These are phyloP conservation scores for Nothopassalora personata DNA, from an alignment of 2,329 filamentous ascomycete species.

Conservation along the genomic window DNA sequence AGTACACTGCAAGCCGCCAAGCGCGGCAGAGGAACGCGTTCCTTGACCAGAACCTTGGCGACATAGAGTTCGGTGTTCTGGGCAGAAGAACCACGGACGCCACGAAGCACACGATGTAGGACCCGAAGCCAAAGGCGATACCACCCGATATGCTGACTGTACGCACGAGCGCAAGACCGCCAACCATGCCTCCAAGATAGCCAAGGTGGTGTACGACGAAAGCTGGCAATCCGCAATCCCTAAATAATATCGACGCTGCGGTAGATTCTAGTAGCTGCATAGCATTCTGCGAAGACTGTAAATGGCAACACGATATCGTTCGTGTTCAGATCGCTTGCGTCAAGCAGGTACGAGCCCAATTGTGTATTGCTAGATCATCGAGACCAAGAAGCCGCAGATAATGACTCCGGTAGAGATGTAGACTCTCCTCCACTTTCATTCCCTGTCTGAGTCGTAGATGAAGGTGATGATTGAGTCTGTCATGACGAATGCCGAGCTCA, in stretches of 20 bases:
- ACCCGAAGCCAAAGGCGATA: constrained; percentile 46
- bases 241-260: constrained; percentile 46
- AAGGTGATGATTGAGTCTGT: constrained; percentile 43
- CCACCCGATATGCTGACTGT: constrained; percentile 22
- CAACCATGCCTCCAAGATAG: constrained; percentile 49
- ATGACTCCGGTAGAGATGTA: constrained; percentile 37
- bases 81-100: constrained; percentile 25
- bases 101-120: constrained; percentile 43
- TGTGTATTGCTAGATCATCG: constrained; percentile 53
- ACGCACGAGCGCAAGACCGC: constrained; percentile 50
- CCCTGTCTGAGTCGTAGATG: constrained; percentile 30
- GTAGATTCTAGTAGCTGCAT: constrained; percentile 50
- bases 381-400: constrained; percentile 49
- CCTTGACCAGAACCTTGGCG: constrained; percentile 6
- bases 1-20: too few relatives aligned
- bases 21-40: too few relatives aligned
- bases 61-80: constrained; percentile 7
- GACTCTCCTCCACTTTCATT: constrained; percentile 7
- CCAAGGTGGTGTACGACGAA: constrained; percentile 46
- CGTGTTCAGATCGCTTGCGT: constrained; percentile 52
- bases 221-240: constrained; percentile 41
- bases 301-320: constrained; percentile 53
- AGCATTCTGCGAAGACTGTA: constrained; percentile 50
- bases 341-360: constrained; percentile 52
- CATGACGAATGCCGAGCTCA: constrained; percentile 43